Base-by-base conservation (phyloP, 306 rosid genomes). In the Morella rubra region DNA sequence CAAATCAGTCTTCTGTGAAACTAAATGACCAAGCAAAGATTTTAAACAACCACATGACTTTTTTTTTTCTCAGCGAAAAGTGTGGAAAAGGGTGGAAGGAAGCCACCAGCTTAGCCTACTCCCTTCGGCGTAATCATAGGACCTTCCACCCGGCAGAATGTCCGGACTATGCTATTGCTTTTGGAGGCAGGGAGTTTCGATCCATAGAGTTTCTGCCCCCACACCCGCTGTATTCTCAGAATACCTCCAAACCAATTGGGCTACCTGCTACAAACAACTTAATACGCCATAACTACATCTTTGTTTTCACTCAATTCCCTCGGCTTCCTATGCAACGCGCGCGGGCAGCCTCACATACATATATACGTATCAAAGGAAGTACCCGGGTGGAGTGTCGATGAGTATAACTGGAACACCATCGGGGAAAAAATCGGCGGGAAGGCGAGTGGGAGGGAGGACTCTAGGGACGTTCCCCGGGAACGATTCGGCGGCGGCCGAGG, bases 331-430 rank as follows among this genome's bases (percentile, higher is more conserved):
- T 20, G 64, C 64, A 58, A 56, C 37, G 20, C 13, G 20, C 51
- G 16, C 1, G 16, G 11, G 5, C 60, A 50, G 41, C 2, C 51
- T 14, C 13, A 40, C 65, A 50, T 3, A 45, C 4, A 55, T 2
- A 55, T 5, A 27, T 11, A 42, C 40, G 5, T 65, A 65, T 41
- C 9, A 16, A 41, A 41, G 32, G 49, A 65, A 42, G 78, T 44
- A 93, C 98, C 94, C 89, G 69, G 93, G 90, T 41, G 97, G 83
- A 56, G 98, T 91, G 75, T 91, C 98, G 60, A 94, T 72, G 75
- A 94, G 11, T 78, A 90, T 89, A 69, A 94, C 73, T 13, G 97
- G 97, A 62, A 94, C 85, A 12, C 60, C 75, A 58, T 90, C 93
- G 54, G 89, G 88, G 81, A 73, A 94, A 82, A 83, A 80, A 85